Evolutionary conservation across 1,139 yeast genomes (phyloP), one percentile per base, ranked within the genome.

Genomic region (Yamadazyma kanchanaburiensis): DNA sequence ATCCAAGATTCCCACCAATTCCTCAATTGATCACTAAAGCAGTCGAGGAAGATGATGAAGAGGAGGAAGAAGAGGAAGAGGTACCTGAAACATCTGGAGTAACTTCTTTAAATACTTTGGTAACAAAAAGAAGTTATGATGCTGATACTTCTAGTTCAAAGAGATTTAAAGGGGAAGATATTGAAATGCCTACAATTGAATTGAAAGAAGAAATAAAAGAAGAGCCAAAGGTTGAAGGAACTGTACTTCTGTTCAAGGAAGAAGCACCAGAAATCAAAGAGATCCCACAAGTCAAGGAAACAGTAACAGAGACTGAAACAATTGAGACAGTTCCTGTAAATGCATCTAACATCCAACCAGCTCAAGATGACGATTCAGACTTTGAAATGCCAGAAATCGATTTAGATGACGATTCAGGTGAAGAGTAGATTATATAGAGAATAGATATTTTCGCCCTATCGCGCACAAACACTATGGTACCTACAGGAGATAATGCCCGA

Each of bases 1-100:
- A 84, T 45, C 95, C 96, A 22, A 66, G 94, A 42, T 74, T 87
- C 43, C 96, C 96, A 2, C 74, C 86, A 23, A 57, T 71, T 32
- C 69, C 76, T 4, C 46, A 55, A 21, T 58, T 64, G 31, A 54
- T 61, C 28, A 58, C 51, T 20, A 53, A 18, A 11, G 34, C 21
- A 11, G 33, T 31, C 15, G 26, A 37, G 12, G 37, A 40, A 9
- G 30, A 28, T 12, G 47, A 28, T 12, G 47, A 31, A 6, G 45
- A 37, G 2, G 48, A 42, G 13, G 52, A 46, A 6, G 52, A 43
- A 12, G 49, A 45, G 4, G 37, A 28, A 10, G 9, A 18, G 20
- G 20, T 18, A 10, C 20, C 20, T 8, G 20, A 10, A 8, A 8
- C 20, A 10, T 18, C 20, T 18, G n/a, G n/a, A n/a, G n/a, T n/a